phyloP scores from a whole-genome alignment of 805 yeast genomes.

The Tanozyma kutaoensis region DNA sequence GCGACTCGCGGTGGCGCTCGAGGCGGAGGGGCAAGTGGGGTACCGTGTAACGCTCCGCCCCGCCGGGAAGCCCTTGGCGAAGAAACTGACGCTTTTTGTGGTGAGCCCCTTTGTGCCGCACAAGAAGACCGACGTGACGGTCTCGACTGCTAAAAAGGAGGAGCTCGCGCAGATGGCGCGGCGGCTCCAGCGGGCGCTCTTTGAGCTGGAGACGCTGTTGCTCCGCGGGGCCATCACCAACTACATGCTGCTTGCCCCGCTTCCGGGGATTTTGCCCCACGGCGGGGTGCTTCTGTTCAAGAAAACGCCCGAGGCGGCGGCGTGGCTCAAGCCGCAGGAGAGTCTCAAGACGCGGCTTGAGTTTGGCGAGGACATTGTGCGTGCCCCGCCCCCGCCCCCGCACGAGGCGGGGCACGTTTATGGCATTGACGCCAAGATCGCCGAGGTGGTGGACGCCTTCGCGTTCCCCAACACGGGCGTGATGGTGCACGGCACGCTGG shows the following conservation, averaged over 20 bases:
- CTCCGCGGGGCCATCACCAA: slow-evolving; percentile 32
- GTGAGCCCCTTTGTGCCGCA: slow-evolving; percentile 44
- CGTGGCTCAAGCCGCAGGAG: background rate
- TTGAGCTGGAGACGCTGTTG: slow-evolving; percentile 6
- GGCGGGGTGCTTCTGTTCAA: slow-evolving; percentile 51
- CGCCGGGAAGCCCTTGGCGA: slow-evolving; percentile 20
- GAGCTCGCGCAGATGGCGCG: slow-evolving; percentile 7
- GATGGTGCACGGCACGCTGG: slow-evolving; percentile 60
- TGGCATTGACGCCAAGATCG: slow-evolving; percentile 41
- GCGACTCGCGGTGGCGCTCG: slow-evolving; percentile 42
- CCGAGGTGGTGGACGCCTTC: slow-evolving; percentile 24
- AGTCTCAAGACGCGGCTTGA: too few relatives aligned
- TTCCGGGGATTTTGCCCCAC: slow-evolving; percentile 32
- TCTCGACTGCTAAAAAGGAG: slow-evolving; percentile 16
- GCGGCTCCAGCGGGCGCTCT: slow-evolving; percentile 8
- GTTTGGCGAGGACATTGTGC: slow-evolving; percentile 35
- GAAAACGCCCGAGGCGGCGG: slow-evolving; percentile 20
- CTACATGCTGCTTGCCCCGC: slow-evolving; percentile 35
- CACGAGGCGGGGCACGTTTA: slow-evolving; percentile 32
- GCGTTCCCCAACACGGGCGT: slow-evolving; percentile 38
- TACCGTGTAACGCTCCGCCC: slow-evolving; percentile 38
- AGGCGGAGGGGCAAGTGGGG: slow-evolving; percentile 37
- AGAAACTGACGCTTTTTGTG: slow-evolving; percentile 24
- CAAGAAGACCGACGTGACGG: slow-evolving; percentile 16
- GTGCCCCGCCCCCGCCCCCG: too few relatives aligned